Evolutionary conservation across 164 flowering plant genomes (phyloP), one percentile per base, ranked within the genome.

Genomic region (Nymphaea thermarum): DNA sequence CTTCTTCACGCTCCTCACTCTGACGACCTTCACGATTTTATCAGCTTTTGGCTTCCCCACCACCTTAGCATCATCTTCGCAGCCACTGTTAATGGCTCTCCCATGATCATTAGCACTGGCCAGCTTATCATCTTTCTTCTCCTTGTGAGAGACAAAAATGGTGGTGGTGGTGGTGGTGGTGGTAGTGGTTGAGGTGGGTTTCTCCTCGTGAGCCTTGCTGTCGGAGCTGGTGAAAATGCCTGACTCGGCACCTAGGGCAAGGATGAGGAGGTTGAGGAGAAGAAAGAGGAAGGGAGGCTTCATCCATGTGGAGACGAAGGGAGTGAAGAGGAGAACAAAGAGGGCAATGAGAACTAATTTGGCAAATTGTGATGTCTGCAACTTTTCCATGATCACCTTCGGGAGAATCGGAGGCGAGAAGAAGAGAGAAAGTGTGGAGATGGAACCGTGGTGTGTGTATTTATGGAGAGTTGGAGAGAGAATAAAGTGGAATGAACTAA

Each of bases 191-290:
- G 36, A 25, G 36, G 36, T 8, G 36, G 61, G 65, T 51, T 77
- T 82, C 44, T 73, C 75, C 64, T 77, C 81, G 2, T 77, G 75
- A 25, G 67, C 65, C 47, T 86, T 77, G 36, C 44, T 81, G 44
- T 77, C 69, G 69, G 73, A 67, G 59, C 67, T 66, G 4, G 86
- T 76, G 16, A 88, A 82, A 67, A 86, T 77, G 36, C 94, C 94
- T 4, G 97, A 84, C 73, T 91, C 87, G 1, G 82, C 87, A 43
- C 86, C 89, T 4, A 91, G 66, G 5, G 80, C 78, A 5, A 91
- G 71, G 45, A 91, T 82, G 74, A 91, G 87, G 70, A 91, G 71
- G 67, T 91, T 86, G 71, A 84, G 68, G 67, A 91, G 73, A 72
- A 91, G 81, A 72, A 82, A 88, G 66, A 90, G 79, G 62, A 85